These are phyloP conservation scores for Discostella pseudostelligera DNA, from an alignment of 108 stramenopile species.

Conservation along the genomic window DNA sequence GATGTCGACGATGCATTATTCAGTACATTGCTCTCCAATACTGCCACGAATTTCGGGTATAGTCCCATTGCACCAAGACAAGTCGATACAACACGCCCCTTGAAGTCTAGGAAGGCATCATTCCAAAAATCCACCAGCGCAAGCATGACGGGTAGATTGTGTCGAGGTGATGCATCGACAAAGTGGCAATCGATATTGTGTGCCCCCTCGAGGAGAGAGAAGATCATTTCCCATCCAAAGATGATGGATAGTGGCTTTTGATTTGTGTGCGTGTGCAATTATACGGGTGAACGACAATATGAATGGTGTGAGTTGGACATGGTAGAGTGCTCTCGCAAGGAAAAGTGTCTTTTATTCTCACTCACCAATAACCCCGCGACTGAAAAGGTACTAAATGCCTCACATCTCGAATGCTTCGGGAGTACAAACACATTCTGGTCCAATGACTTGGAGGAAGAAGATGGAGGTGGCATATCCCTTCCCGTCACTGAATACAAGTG, in stretches of 20 bases:
- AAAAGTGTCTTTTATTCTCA: too few relatives aligned
- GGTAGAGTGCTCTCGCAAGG: too few relatives aligned
- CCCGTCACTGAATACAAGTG: conserved; percentile 75
- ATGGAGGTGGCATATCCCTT: conserved; percentile 22
- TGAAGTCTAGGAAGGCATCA: conserved; percentile 50
- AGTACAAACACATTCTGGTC: conserved; percentile 64
- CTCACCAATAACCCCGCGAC: conserved; percentile 67
- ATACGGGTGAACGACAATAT: conserved; percentile 3
- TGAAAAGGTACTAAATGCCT: conserved; percentile 73
- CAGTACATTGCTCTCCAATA: conserved; percentile 51
- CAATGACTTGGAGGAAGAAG: conserved; percentile 17
- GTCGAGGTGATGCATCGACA: conserved; percentile 82
- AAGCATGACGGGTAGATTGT: conserved; percentile 75
- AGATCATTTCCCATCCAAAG: conserved; percentile 74
- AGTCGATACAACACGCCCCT: conserved; percentile 59
- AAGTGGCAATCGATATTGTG: conserved; percentile 83
- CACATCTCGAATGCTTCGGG: conserved; percentile 65
- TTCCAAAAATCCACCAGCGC: conserved; percentile 85
- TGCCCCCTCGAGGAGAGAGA: conserved; percentile 62
- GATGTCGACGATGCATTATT: not conserved
- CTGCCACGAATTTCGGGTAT: conserved; percentile 67
- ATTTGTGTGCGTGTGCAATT: too few relatives aligned
- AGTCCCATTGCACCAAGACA: conserved; percentile 56
- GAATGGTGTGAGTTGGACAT: not conserved
- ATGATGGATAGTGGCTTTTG: conserved; percentile 64